Evolutionary conservation across 345 rosid species (phyloP), one percentile per base, ranked within the genome.

Genomic region (Nasturtium officinale): DNA sequence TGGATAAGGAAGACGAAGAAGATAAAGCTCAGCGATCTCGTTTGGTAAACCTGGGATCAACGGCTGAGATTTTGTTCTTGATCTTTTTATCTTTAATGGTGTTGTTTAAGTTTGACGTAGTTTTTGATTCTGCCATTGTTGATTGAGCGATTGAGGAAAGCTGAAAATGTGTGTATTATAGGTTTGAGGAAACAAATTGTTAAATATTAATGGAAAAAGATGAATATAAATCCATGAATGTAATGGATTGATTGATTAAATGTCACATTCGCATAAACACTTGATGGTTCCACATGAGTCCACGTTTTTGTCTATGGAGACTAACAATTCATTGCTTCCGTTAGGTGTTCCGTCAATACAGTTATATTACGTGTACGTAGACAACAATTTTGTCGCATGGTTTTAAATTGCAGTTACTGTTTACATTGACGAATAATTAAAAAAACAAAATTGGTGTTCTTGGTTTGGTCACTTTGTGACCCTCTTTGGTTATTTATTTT

Each of bases 1-100:
- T 6, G 93, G 94, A 50, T 85, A 88, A 2, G 89, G 94, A 30
- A 90, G 83, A 67, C 78, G 78, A 56, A 87, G 87, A 23, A 90
- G 90, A 71, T 94, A 90, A 3, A 76, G 78, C 84, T 85, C 86
- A 0, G 86, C 83, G 32, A 90, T 79, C 53, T 90, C 96, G 62
- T 86, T 85, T 1, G 91, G 91, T 35, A 90, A 69, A 18, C 90
- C 91, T 23, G 94, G 91, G 61, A 90, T 84, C 79, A 88, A 77
- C 18, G 85, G 83, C 43, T 81, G 81, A 40, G 53, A 35, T 13
- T 75, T 65, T 9, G 23, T 57, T 73, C 9, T 57, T 1, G 37
- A 46, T 25, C 71, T 60, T 35, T 67, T 58, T 2, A n/a, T 45
- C n/a, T 67, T 68, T 30, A 5, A 38, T 46, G 38, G 33, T 47